A percentile compares a stretch with the other conserved stretches of the same genome.
These are phyloP conservation scores for Cyberlindnera sargentensis DNA, from an alignment of 805 yeast species.

Conservation along the genomic window DNA sequence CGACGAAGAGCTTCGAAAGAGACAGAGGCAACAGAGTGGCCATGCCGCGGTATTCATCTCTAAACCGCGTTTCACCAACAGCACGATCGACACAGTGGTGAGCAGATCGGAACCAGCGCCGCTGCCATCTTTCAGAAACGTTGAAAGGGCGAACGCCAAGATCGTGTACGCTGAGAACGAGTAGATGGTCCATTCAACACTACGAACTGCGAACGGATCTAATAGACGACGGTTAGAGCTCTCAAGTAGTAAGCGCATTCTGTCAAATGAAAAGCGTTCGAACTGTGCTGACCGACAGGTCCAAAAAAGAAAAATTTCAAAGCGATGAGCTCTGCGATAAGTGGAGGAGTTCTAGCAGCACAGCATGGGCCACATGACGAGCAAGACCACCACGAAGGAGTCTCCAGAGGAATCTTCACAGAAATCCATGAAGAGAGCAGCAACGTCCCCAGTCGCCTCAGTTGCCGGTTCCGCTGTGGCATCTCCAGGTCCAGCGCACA, in stretches of 20 bases:
- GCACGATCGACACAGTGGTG: slow-evolving; percentile 21
- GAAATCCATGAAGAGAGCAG: neutral
- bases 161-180: slow-evolving; percentile 31
- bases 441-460: slow-evolving; percentile 5
- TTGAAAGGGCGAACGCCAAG: slow-evolving; percentile 52
- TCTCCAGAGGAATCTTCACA: no score
- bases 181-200: neutral
- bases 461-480: neutral
- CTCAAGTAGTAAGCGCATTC: no score
- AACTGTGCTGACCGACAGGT: no score
- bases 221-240: no score
- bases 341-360: neutral
- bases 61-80: slow-evolving; percentile 38
- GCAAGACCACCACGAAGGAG: no score
- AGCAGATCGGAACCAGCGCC: slow-evolving; percentile 20
- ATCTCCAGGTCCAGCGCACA: neutral
- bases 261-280: no score
- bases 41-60: slow-evolving; percentile 30
- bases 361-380: no score
- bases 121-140: slow-evolving; percentile 54
- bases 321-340: slow-evolving; percentile 6
- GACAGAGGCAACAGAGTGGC: slow-evolving; percentile 26
- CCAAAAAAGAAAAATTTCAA: slow-evolving; percentile 1
- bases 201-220: neutral
- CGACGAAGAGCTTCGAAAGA: slow-evolving; percentile 9